Evolutionary conservation across 1,284 basidiomycete genomes (phyloP), one percentile per base, ranked within the genome.

Genomic region (Leccinum fallax): DNA sequence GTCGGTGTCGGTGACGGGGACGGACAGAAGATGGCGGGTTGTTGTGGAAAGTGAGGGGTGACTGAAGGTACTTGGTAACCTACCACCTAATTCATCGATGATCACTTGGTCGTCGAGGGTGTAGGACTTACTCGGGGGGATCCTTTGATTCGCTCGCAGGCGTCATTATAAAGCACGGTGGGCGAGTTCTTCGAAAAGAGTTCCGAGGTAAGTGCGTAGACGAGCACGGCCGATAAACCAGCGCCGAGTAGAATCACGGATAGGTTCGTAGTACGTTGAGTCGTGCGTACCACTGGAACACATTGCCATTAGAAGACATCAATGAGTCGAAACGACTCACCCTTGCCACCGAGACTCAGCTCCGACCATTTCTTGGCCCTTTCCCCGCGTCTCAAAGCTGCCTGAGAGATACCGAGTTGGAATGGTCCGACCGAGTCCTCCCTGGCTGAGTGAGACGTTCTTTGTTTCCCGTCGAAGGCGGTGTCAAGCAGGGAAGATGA

Each of bases 151-250:
- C 87, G 84, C 63, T 95, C 89, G 74, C 94, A 95, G 13, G 94
- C 93, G 66, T 94, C 87, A 48, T 86, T 86, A 73, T 95, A 95
- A 57, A 97, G 80, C 32, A 95, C 93, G 2, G 93, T 94, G 2
- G 95, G 93, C 32, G 94, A 96, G 77, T 97, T 98, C 72, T 85
- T 89, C 15, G 94, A 95, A 76, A 97, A 96, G 6, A 97, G 82
- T 76, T 97, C 94, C 24, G 93, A 92, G 11, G 89, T 90, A 38
- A 96, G 82, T 11, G 93, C 90, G 68, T 96, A 94, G n/a, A 90
- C 80, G 40, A 96, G 83, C 54, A 96, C 80, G 9, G 88, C 86
- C 51, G 93, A 93, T 36, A 93, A 81, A 34, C 88, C 90, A 24
- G 92, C 94, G 36, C 94, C 94, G 53, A 94, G 77, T 5, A 95